Evolutionary conservation across 1,139 yeast species (phyloP).

Genomic region (Scheffersomyces cryptocercus): DNA sequence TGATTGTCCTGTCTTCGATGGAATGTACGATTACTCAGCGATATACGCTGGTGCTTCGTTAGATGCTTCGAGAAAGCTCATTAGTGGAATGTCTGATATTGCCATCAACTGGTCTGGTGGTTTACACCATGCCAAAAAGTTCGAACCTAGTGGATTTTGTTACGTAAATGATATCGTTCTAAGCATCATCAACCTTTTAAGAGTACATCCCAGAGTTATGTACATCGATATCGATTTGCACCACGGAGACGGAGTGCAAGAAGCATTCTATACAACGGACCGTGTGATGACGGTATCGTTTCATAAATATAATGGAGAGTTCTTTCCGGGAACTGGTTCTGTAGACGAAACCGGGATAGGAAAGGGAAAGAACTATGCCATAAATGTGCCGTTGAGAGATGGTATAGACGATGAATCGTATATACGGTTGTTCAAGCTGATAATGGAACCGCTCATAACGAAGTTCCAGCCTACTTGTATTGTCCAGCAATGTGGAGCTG

Average conservation of each 20-base stretch:
- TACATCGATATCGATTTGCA: constrained; percentile 95
- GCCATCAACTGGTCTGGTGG: constrained; percentile 99
- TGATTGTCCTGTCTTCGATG: constrained; percentile 97
- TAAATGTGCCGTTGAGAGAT: constrained; percentile 92
- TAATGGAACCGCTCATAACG: constrained; percentile 84
- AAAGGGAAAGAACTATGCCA: constrained; percentile 79
- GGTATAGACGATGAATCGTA: constrained; percentile 96
- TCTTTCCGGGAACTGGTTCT: constrained; percentile 96
- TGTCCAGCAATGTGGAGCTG: constrained; percentile 97
- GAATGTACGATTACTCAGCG: constrained; percentile 83
- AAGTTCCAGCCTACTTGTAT: constrained; percentile 88
- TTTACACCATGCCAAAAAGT: constrained; percentile 93
- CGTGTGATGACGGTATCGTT: constrained; percentile 94
- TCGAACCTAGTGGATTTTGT: constrained; percentile 93
- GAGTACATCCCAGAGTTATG: constrained; percentile 87
- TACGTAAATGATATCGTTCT: constrained; percentile 93
- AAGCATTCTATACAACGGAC: constrained; percentile 93
- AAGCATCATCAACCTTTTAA: constrained; percentile 75
- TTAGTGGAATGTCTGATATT: constrained; percentile 84
- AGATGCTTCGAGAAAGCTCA: constrained; percentile 86
- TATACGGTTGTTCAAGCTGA: constrained; percentile 71
- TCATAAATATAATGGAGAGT: constrained; percentile 93
- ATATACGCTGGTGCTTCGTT: constrained; percentile 90
- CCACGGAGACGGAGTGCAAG: constrained; percentile 98
- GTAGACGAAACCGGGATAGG: constrained; percentile 86